Evolutionary conservation across 306 rosid genomes (phyloP), one percentile per base, ranked within the genome.

Genomic region (Acacia melanoxylon): DNA sequence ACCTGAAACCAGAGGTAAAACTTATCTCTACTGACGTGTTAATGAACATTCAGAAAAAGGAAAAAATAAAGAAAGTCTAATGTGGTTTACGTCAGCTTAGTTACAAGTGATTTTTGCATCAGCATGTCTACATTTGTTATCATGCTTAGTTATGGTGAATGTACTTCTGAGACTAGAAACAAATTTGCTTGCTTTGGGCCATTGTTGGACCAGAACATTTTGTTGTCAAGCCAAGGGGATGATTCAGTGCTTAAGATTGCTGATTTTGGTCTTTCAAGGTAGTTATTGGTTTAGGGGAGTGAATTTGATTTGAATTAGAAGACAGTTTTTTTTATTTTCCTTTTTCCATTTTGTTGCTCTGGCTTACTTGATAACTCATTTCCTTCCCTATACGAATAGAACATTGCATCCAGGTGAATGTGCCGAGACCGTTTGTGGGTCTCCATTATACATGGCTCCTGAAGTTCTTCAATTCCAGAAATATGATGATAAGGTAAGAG

Each of bases 261-360:
- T 41, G 93, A 91, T 85, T 91, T 91, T 77, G 95, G 95, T 42
- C 93, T 91, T 62, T 88, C 95, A 58, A 88, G 92, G 93, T 89
- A 89, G 78, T 75, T 41, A 14, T 52, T n/a, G 44, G 71, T 40
- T 75, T 27, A 40, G 59, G 78, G 66, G n/a, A 78, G 66, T 15
- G 8, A 48, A 29, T 14, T 58, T 19, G 65, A 42, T 48, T 48
- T 48, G 52, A 51, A 71, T 16, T 68, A 37, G 46, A 68, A 61
- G 56, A 20, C 24, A 45, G 6, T 8, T 68, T 80, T 75, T 75
- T 45, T 20, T 37, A 13, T 35, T 68, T 69, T 76, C 46, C 69
- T 65, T 20, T 40, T 52, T 51, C 61, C 24, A 17, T 73, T 65
- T 67, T 71, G 13, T 49, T 56, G 49, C 17, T 22, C 35, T 40